These are phyloP conservation scores for Amanita pseudoporphyria DNA, from an alignment of 768 basidiomycete species.

Conservation along the genomic window DNA sequence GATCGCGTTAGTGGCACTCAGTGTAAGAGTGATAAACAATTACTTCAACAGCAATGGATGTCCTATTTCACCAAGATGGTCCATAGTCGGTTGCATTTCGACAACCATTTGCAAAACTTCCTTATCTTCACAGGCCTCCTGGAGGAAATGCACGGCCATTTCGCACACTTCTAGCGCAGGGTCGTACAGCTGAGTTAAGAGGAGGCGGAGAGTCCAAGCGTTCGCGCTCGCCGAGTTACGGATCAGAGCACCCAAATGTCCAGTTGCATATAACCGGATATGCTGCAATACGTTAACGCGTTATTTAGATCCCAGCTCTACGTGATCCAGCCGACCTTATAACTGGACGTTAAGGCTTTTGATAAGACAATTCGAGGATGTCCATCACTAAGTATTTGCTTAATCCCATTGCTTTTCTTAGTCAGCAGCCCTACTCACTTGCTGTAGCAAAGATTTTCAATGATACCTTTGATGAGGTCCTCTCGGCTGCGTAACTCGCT, in stretches of 20 bases:
- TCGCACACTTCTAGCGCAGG: slow-evolving; percentile 85
- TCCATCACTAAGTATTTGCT: slow-evolving; percentile 55
- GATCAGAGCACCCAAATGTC: slow-evolving; percentile 76
- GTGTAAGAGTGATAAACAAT: slow-evolving; percentile 3
- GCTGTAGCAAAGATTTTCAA: slow-evolving; percentile 87
- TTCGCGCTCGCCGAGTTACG: slow-evolving; percentile 53
- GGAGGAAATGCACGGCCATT: slow-evolving; percentile 79
- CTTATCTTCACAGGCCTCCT: slow-evolving; percentile 81
- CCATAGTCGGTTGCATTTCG: slow-evolving; percentile 89
- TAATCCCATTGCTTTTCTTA: slow-evolving; percentile 6
- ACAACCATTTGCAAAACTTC: slow-evolving; percentile 86
- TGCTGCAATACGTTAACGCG: slow-evolving; percentile 38
- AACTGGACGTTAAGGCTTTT: slow-evolving; percentile 90
- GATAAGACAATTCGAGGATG: slow-evolving; percentile 90
- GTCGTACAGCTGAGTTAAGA: slow-evolving; percentile 95
- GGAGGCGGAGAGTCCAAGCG: slow-evolving; percentile 83
- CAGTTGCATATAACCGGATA: slow-evolving; percentile 81
- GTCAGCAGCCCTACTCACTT: slow-evolving; percentile 40
- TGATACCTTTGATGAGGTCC: slow-evolving; percentile 84
- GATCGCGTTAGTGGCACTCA: slow-evolving; percentile 1
- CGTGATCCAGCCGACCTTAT: slow-evolving; percentile 43
- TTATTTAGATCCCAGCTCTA: neutral
- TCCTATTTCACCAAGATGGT: slow-evolving; percentile 90
- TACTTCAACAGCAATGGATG: slow-evolving; percentile 86
- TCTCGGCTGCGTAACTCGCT: slow-evolving; percentile 87